phyloP scores from a whole-genome alignment of 805 yeast species.

The Teunomyces stri region DNA sequence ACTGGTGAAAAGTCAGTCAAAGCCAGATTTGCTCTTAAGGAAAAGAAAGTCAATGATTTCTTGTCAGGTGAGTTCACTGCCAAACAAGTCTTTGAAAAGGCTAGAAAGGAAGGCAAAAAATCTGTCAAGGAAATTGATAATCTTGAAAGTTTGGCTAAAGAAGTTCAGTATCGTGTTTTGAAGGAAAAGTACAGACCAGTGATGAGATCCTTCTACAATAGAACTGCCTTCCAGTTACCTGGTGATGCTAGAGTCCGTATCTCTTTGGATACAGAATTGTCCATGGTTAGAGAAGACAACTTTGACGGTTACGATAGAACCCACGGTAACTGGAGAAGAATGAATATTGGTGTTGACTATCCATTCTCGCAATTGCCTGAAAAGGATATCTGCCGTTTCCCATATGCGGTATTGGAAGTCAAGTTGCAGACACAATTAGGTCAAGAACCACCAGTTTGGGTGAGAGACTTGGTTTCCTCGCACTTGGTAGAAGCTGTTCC shows the following conservation, averaged over 20 bases:
- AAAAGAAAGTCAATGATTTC: slow-evolving; percentile 83
- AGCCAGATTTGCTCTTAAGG: slow-evolving; percentile 92
- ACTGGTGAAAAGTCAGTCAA: slow-evolving; percentile 99
- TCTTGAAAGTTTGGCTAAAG: slow-evolving; percentile 87
- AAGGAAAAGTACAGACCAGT: slow-evolving; percentile 88
- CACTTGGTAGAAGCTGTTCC: slow-evolving; percentile 98
- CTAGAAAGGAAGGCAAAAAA: slow-evolving; percentile 90
- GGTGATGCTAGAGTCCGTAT: slow-evolving; percentile 99
- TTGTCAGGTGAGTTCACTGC: slow-evolving; percentile 83
- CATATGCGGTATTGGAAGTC: slow-evolving; percentile 96
- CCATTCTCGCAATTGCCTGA: slow-evolving; percentile 88
- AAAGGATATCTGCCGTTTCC: slow-evolving; percentile 86
- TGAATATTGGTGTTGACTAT: slow-evolving; percentile 96
- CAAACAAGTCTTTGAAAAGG: slow-evolving; percentile 84
- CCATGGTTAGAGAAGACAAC: slow-evolving; percentile 97
- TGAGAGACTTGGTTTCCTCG: slow-evolving; percentile 82
- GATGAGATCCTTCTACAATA: slow-evolving; percentile 91
- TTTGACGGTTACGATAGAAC: slow-evolving; percentile 93
- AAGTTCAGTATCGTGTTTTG: slow-evolving; percentile 86
- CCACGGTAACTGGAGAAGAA: slow-evolving; percentile 93
- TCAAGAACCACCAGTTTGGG: slow-evolving; percentile 99
- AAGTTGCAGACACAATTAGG: slow-evolving; percentile 97
- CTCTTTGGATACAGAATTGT: slow-evolving; percentile 91
- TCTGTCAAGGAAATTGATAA: slow-evolving; percentile 83
- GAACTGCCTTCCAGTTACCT: slow-evolving; percentile 98